Conservation (phyloP, 208 protist genomes). For the Tritrichomonas foetus region DNA sequence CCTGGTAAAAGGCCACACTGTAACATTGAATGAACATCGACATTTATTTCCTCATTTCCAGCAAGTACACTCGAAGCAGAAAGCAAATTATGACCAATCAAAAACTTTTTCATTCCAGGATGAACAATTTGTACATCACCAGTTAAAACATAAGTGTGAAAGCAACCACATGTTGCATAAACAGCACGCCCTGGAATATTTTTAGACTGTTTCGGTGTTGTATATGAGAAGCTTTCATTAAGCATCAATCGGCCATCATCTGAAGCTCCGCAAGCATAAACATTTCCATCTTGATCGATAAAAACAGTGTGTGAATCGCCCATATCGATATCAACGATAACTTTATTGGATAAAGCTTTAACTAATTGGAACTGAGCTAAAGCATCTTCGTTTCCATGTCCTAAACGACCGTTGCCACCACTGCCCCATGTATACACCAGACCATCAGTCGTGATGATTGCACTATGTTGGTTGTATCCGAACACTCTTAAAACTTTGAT, state of each 20-base stretch:
- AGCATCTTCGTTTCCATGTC: not conserved
- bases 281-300: not conserved
- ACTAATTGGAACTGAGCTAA: not conserved
- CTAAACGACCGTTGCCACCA: not conserved
- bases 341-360: not conserved
- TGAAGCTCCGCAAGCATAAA: not conserved
- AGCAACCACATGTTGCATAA: not conserved
- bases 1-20: not conserved
- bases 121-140: not conserved
- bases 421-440: not conserved
- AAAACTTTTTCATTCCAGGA: not conserved
- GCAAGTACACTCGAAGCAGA: not conserved
- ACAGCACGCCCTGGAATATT: not conserved
- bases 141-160: not conserved
- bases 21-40: not conserved
- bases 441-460: not conserved
- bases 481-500: not conserved
- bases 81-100: not conserved
- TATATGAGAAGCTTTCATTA: not conserved
- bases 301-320: not conserved
- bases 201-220: not conserved
- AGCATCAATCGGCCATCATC: not conserved
- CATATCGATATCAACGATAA: constrained; percentile 15
- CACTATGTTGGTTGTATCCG: not conserved
- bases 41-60: not conserved